These are phyloP conservation scores for Mycocentrospora acerina DNA, from an alignment of 2,329 filamentous ascomycete genomes.

Conservation along the genomic window DNA sequence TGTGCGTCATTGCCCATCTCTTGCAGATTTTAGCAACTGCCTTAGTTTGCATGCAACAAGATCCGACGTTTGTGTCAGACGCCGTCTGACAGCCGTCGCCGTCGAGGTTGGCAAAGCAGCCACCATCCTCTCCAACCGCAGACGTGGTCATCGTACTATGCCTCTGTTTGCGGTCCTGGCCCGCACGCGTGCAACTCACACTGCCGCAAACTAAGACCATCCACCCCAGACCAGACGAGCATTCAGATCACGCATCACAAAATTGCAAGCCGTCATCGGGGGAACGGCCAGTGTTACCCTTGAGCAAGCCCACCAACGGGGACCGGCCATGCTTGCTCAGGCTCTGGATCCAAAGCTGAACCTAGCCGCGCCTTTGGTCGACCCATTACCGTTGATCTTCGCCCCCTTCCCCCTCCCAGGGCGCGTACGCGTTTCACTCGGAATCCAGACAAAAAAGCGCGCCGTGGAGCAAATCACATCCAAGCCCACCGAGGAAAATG, in stretches of 20 bases:
- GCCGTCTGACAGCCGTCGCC: slow-evolving; percentile 18
- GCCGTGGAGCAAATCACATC: too few species aligned
- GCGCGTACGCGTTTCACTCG: slow-evolving; percentile 28
- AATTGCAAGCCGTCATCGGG: too few species aligned
- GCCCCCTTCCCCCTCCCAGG: slow-evolving; percentile 9
- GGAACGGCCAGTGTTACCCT: slow-evolving; percentile 28
- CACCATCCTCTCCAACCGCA: slow-evolving; percentile 8
- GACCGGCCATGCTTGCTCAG: too few species aligned
- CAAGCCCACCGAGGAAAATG: too few species aligned
- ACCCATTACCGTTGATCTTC: too few species aligned
- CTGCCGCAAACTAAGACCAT: slow-evolving; percentile 26
- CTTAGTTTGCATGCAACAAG: slow-evolving; percentile 11
- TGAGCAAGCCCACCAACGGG: slow-evolving; percentile 11
- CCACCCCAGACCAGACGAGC: slow-evolving; percentile 18
- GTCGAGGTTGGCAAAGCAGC: slow-evolving; percentile 14
- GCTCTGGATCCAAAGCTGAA: too few species aligned
- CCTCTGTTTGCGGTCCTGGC: slow-evolving; percentile 23
- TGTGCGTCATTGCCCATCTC: slow-evolving; percentile 18
- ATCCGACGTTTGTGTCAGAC: slow-evolving; percentile 17
- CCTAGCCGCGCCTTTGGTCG: too few species aligned
- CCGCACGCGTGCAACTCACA: slow-evolving; percentile 27
- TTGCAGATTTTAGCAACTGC: slow-evolving; percentile 2
- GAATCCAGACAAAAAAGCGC: too few species aligned
- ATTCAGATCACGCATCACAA: slow-evolving; percentile 23
- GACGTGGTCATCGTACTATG: slow-evolving; percentile 6